Evolutionary conservation across 148 eudicot species (phyloP), one percentile per base, ranked within the genome.

Genomic region (Limonium bicolor): DNA sequence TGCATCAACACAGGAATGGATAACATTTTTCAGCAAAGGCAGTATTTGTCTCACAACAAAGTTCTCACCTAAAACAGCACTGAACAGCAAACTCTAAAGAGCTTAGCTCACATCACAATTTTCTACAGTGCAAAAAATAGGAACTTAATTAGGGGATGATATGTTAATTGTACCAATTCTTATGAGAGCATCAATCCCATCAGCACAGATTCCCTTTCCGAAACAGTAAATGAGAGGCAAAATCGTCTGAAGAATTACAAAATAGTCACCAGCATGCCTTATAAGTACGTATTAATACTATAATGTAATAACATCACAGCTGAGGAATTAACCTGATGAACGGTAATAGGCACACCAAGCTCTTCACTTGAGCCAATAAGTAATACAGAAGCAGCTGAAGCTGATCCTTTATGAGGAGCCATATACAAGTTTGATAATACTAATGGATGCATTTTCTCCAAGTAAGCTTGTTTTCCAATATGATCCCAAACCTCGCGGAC

Each of bases 291-390:
- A n/a, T n/a, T n/a, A n/a, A n/a, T n/a, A n/a, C n/a, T n/a, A n/a
- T n/a, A n/a, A n/a, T n/a, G n/a, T n/a, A n/a, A n/a, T n/a, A 33
- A 30, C 20, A 26, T 14, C 12, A 20, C 41, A 54, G 21, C 32
- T 9, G 6, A 22, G 19, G 46, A 16, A 17, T 44, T 23, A 64
- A 90, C 97, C 97, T 90, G 95, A 61, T 90, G 73, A 64, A 90
- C 53, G 16, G 82, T 70, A 60, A 80, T 63, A 35, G 97, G 97
- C 41, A 80, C 63, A 42, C 97, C 97, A 58, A 90, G 95, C 60
- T 77, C 97, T 69, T 90, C 97, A 51, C 93, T 77, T 21, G 95
- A 90, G 60, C 87, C 92, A 77, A 90, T 80, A 54, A 90, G 72
- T 43, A 90, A 63, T 49, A 84, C 97, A 58, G 97, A 66, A 46